These are phyloP conservation scores for Tieghemiomyces parasiticus DNA, from an alignment of 192 early-diverging fungal genomes.

Conservation along the genomic window DNA sequence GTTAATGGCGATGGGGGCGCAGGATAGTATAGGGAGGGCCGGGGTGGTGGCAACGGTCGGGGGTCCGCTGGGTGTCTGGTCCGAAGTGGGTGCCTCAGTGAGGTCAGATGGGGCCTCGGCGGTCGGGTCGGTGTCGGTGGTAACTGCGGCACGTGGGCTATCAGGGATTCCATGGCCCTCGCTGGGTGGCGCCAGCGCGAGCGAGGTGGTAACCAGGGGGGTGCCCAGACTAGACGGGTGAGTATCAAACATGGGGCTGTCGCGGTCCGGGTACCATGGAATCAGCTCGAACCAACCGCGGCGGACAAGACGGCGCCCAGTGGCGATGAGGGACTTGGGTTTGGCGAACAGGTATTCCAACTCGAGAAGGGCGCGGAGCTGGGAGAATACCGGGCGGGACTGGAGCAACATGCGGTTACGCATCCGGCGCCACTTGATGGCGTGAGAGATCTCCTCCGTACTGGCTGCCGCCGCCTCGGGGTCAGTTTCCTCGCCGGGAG, in stretches of 20 bases:
- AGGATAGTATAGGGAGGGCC: too few relatives aligned
- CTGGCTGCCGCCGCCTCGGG: not conserved
- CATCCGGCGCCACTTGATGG: not conserved
- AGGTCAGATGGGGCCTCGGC: not conserved
- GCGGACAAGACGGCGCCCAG: not conserved
- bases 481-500: not conserved
- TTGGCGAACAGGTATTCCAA: constrained; percentile 4
- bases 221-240: too few relatives aligned
- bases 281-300: constrained; percentile 6
- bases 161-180: too few relatives aligned
- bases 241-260: not conserved
- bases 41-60: not conserved
- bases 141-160: too few relatives aligned
- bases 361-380: not conserved
- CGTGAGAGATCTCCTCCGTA: not conserved
- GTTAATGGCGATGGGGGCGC: not conserved
- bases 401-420: constrained; percentile 7
- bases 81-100: not conserved
- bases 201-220: too few relatives aligned
- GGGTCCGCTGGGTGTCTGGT: not conserved
- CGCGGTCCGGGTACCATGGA: constrained; percentile 7
- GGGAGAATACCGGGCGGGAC: not conserved
- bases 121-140: too few relatives aligned
- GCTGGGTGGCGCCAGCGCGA: not conserved
- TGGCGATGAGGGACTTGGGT: not conserved